Evolutionary conservation across 345 rosid genomes (phyloP), one percentile per base, ranked within the genome.

Genomic region (Cardamine occulta): DNA sequence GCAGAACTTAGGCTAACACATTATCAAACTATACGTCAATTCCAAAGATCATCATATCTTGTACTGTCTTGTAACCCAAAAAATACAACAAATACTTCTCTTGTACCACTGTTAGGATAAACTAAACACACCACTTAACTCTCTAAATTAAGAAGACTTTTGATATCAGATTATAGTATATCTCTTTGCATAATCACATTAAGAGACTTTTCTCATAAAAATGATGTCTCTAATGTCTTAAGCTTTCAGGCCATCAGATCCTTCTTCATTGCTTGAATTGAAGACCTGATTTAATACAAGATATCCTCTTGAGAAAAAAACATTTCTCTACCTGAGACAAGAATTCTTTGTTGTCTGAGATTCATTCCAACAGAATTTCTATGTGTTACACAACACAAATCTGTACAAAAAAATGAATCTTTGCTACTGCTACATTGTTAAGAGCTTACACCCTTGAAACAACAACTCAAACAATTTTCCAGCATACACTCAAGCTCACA

Each of bases 241-340:
- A 48, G 31, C 45, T 51, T 49, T 14, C 12, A 31, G 17, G 18
- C 58, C 71, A 52, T 23, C 48, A 6, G 1, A 65, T 1, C 2
- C 45, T 19, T 52, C 23, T 6, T 37, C 15, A 13, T 12, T 1
- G 0, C 15, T 2, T 63, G 32, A 29, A 63, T 2, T 63, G 32
- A 29, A 63, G n/a, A n/a, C 10, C 26, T 5, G 26, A 58, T 9
- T 23, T 3, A 39, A 34, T 13, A 67, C 11, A 67, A 52, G n/a
- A 67, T 52, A 52, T 1, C 1, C 1, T 24, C 17, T 10, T 10
- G 39, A 39, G 11, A 6, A 53, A 24, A 0, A 53, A 24, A 0
- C 18, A 68, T 6, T 47, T 35, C 35, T 67, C 72, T 60, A 67
- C 48, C 48, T 14, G 48, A 67, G 72, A 67, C 1, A 51, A 14